Conservation (phyloP, 768 basidiomycete species). For the Chalciporus piperatus region DNA sequence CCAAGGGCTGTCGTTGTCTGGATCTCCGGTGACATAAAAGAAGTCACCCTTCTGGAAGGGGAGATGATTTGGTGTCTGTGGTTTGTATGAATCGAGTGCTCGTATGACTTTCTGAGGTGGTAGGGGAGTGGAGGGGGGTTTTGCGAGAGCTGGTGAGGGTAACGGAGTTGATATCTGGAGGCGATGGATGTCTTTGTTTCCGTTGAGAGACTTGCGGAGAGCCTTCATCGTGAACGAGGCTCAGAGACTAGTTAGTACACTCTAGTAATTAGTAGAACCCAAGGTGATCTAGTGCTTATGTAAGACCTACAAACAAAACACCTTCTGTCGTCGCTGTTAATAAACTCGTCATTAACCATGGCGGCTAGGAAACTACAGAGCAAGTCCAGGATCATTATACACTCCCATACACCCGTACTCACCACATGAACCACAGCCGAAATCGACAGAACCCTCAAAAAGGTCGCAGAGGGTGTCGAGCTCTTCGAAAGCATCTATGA, state of each 20-base stretch:
- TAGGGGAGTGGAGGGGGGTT: conserved; percentile 64
- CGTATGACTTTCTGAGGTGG: conserved; percentile 97
- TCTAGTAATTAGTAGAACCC: too few species aligned
- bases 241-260: not conserved
- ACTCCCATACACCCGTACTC: not conserved
- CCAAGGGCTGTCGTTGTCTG: conserved; percentile 57
- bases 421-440: conserved; percentile 61
- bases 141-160: conserved; percentile 64
- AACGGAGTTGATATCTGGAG: conserved; percentile 70
- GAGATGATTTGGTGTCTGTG: conserved; percentile 79
- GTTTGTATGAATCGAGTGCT: conserved; percentile 64
- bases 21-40: conserved; percentile 89
- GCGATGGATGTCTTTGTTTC: conserved; percentile 53
- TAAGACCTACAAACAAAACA: conserved; percentile 16
- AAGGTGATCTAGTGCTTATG: conserved; percentile 24
- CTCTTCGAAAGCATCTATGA: conserved; percentile 95
- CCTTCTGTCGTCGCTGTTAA: conserved; percentile 1
- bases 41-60: conserved; percentile 94
- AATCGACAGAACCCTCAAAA: conserved; percentile 98
- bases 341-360: conserved; percentile 48
- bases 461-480: conserved; percentile 93
- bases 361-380: conserved; percentile 90
- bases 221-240: conserved; percentile 64
- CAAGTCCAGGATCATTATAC: conserved; percentile 30
- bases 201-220: conserved; percentile 77